These are phyloP conservation scores for Colletotrichum euphorbiae DNA, from an alignment of 2,329 filamentous ascomycete species.

Conservation along the genomic window DNA sequence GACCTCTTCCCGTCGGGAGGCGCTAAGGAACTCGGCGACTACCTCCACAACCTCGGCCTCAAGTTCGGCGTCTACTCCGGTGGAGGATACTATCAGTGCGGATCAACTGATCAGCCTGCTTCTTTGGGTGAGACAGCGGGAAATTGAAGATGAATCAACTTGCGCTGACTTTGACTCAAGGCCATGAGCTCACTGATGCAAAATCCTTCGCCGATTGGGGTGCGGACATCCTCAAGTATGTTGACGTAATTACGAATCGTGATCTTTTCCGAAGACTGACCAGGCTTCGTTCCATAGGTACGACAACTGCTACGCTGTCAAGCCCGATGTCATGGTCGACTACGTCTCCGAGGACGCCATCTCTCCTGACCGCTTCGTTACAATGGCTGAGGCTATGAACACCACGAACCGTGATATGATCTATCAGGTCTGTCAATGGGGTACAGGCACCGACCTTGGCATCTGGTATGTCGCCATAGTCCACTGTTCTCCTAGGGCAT, in stretches of 20 bases:
- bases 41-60: slow-evolving; percentile 60
- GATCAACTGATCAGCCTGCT: slow-evolving; percentile 55
- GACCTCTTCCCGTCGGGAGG: slow-evolving; percentile 63
- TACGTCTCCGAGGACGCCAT: slow-evolving; percentile 52
- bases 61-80: slow-evolving; percentile 68
- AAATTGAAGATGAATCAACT: too few relatives aligned
- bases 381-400: slow-evolving; percentile 58
- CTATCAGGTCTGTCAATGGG: slow-evolving; percentile 67
- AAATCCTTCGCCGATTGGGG: slow-evolving; percentile 56
- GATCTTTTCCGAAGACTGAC: neutral
- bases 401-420: slow-evolving; percentile 55
- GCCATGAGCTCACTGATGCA: slow-evolving; percentile 56
- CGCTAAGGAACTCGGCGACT: slow-evolving; percentile 58
- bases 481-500: neutral
- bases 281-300: slow-evolving; percentile 47
- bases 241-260: neutral
- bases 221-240: slow-evolving; percentile 65
- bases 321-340: slow-evolving; percentile 56
- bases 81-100: slow-evolving; percentile 58
- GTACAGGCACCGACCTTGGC: slow-evolving; percentile 59
- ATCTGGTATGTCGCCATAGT: slow-evolving; percentile 50
- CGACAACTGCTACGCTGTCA: slow-evolving; percentile 61
- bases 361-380: slow-evolving; percentile 56
- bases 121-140: slow-evolving; percentile 50
- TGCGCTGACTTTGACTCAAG: slow-evolving; percentile 40